Evolutionary conservation across 176 grass and related monocot species (phyloP).

Genomic region (Typha latifolia): DNA sequence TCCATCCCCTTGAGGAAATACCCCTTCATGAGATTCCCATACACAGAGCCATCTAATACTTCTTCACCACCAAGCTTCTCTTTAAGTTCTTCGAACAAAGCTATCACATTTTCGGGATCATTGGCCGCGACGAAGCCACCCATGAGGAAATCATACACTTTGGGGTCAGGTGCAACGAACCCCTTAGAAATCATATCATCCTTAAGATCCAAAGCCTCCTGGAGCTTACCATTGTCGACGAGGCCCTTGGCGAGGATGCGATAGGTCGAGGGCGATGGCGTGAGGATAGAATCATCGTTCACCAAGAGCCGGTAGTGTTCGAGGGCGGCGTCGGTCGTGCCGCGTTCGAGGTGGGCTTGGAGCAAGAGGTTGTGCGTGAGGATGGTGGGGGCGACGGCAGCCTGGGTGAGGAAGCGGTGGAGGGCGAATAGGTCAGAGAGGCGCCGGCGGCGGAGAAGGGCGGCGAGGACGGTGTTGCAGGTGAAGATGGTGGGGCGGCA

Average conservation of each 20-base stretch:
- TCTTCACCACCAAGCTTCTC: slow-evolving; percentile 41
- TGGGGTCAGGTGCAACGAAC: slow-evolving; percentile 53
- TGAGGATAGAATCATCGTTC: slow-evolving; percentile 65
- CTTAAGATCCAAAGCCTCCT: slow-evolving; percentile 67
- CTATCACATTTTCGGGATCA: slow-evolving; percentile 33
- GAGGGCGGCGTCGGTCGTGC: slow-evolving; percentile 61
- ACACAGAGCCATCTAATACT: slow-evolving; percentile 56
- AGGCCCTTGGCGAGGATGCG: slow-evolving; percentile 87
- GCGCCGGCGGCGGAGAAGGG: slow-evolving; percentile 71
- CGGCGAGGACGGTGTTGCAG: slow-evolving; percentile 73
- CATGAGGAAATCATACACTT: slow-evolving; percentile 67
- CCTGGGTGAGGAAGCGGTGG: slow-evolving; percentile 92
- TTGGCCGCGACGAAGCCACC: slow-evolving; percentile 46
- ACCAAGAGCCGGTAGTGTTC: slow-evolving; percentile 81
- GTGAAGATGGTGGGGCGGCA: slow-evolving; percentile 86
- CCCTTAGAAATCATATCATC: slow-evolving; percentile 65
- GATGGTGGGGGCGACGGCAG: slow-evolving; percentile 67
- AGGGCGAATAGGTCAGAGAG: slow-evolving; percentile 75
- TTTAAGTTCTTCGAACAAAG: slow-evolving; percentile 66
- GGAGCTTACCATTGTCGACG: slow-evolving; percentile 60
- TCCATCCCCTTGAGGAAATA: slow-evolving; percentile 74
- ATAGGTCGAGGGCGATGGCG: slow-evolving; percentile 71
- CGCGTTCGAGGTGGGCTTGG: slow-evolving; percentile 78
- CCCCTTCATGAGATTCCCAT: slow-evolving; percentile 80
- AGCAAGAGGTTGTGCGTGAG: slow-evolving; percentile 79